phyloP scores from a whole-genome alignment of 768 basidiomycete species.

The Neoboletus magnificus region DNA sequence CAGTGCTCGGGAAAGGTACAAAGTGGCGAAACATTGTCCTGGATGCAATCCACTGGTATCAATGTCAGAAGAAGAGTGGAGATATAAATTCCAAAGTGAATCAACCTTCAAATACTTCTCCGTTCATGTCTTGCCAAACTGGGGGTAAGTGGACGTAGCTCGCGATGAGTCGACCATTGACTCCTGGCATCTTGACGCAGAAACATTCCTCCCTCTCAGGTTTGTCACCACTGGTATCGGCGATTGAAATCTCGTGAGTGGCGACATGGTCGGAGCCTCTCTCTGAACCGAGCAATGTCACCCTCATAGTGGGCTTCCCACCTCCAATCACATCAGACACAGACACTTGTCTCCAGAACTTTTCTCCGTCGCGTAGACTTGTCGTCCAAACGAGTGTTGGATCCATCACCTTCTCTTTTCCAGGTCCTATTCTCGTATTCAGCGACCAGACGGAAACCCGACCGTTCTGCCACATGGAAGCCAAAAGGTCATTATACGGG shows the following conservation, averaged over 20 bases:
- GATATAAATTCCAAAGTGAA: background rate
- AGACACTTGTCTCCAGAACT: constrained; percentile 30
- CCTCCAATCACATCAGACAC: constrained; percentile 10
- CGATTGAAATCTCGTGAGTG: constrained; percentile 20
- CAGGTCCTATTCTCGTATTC: constrained; percentile 56
- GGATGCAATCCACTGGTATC: constrained; percentile 14
- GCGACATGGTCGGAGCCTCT: constrained; percentile 33
- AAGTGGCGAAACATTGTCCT: constrained; percentile 21
- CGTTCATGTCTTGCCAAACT: constrained; percentile 44
- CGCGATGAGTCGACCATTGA: constrained; percentile 49
- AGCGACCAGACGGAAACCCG: constrained; percentile 67
- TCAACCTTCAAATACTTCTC: constrained; percentile 48
- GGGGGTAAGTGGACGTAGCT: constrained; percentile 13
- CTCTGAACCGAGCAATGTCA: constrained; percentile 42
- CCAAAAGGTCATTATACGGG: constrained; percentile 51
- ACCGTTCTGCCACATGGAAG: constrained; percentile 69
- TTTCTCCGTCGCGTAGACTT: constrained; percentile 9
- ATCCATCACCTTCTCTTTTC: constrained; percentile 56
- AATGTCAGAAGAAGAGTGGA: constrained; percentile 9
- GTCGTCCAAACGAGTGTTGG: constrained; percentile 42
- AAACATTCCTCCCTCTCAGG: constrained; percentile 5
- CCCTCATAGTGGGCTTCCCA: constrained; percentile 6
- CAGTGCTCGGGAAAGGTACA: constrained; percentile 61
- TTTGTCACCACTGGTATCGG: background rate
- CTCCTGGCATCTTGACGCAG: constrained; percentile 28